Conservation (phyloP, 139 green algal genomes). For the Trebouxia sp. region DNA sequence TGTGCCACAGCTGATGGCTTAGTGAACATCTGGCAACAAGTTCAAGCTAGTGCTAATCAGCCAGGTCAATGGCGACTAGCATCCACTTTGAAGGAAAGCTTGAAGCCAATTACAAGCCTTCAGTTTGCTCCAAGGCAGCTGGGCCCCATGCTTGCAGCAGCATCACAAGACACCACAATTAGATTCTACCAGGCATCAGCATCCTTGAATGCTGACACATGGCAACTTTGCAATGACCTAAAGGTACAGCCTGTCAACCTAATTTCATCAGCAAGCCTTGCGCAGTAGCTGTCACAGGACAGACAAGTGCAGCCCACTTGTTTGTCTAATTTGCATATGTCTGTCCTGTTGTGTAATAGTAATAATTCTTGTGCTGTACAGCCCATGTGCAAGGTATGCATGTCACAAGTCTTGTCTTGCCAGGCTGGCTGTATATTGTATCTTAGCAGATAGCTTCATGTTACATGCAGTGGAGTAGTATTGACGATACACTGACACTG, state of each 20-base stretch:
- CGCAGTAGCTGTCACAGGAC: no score
- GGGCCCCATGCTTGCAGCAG: neutral
- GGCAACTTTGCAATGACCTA: constrained; percentile 7
- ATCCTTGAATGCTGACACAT: neutral
- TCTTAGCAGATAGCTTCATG: neutral
- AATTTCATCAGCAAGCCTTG: no score
- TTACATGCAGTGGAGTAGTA: neutral
- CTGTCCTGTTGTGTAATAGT: no score
- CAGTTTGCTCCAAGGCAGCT: neutral
- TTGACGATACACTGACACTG: neutral
- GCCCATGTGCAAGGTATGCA: no score
- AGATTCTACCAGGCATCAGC: constrained; percentile 8
- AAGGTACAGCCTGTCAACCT: no score
- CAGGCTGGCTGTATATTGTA: neutral
- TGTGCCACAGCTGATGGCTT: neutral
- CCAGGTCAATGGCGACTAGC: neutral
- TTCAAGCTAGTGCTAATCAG: neutral
- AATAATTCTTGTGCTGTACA: no score
- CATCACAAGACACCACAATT: neutral
- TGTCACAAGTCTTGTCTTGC: no score
- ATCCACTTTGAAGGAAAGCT: neutral
- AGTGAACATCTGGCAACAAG: neutral
- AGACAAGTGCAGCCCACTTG: no score
- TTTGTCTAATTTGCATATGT: no score
- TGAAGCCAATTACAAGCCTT: neutral